Conservation (phyloP, 345 rosid species). For the Citrus reticulata region DNA sequence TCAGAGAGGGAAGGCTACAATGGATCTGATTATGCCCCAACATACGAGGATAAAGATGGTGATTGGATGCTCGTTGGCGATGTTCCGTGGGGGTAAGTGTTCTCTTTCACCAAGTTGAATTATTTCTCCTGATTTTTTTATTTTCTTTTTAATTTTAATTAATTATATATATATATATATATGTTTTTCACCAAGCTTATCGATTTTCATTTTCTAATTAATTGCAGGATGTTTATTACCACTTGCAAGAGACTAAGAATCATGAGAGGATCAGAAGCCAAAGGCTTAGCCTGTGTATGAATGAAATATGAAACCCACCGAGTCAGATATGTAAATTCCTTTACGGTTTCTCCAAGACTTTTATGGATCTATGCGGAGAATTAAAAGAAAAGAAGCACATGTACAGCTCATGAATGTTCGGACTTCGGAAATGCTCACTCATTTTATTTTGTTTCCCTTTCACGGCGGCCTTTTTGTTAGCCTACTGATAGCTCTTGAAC, state of each 20-base stretch:
- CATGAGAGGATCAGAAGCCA: conserved; percentile 58
- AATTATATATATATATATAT: no score
- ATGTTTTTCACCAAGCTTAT: neutral
- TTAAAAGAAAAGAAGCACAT: no score
- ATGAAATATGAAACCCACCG: neutral
- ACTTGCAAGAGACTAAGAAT: conserved; percentile 69
- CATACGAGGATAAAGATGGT: conserved; percentile 83
- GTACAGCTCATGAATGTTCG: neutral
- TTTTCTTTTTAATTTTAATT: no score
- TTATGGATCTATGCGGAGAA: no score
- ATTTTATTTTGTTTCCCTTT: neutral
- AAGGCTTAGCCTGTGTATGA: conserved; percentile 35
- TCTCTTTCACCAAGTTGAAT: neutral
- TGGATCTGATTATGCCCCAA: conserved; percentile 63
- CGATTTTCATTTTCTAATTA: neutral
- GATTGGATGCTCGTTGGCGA: conserved; percentile 93
- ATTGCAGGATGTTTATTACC: conserved; percentile 50
- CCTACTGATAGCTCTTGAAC: neutral
- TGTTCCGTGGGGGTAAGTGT: conserved; percentile 69
- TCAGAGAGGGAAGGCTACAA: conserved; percentile 56
- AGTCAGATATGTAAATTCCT: neutral
- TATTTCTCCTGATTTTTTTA: no score
- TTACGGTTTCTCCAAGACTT: neutral
- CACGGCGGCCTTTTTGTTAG: neutral
- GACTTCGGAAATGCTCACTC: neutral